A percentile compares a stretch with the other conserved stretches of the same genome.
Evolutionary conservation across 225 moss, liverwort and hornwort species (phyloP).

Genomic region (Marchantia polymorpha): DNA sequence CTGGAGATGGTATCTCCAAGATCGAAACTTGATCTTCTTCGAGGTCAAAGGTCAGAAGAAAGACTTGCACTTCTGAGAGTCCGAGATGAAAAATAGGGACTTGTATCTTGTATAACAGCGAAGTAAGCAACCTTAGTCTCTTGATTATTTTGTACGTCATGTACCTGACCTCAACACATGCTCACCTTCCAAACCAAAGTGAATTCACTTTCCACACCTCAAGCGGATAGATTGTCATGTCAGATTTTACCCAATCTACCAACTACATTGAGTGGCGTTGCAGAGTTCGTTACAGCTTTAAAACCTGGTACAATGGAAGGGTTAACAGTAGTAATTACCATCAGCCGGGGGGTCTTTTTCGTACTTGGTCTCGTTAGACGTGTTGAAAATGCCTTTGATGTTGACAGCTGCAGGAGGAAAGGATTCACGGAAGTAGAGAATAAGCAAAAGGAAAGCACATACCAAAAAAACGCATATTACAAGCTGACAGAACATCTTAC

Average conservation of each 20-base stretch:
- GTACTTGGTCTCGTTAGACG: conserved; percentile 96
- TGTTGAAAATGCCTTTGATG: conserved; percentile 95
- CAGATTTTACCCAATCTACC: background rate
- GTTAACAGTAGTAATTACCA: conserved; percentile 25
- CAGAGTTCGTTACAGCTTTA: background rate
- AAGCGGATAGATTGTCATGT: background rate
- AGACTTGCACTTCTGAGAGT: background rate
- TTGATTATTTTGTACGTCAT: background rate
- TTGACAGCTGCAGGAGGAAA: conserved; percentile 59
- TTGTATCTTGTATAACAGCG: background rate
- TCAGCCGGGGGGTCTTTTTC: conserved; percentile 85
- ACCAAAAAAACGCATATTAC: background rate
- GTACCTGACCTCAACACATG: background rate
- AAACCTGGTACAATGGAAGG: background rate
- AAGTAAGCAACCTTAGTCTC: conserved; percentile 9
- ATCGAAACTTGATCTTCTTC: background rate
- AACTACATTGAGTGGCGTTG: background rate
- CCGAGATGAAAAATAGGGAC: background rate
- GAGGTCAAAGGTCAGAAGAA: background rate
- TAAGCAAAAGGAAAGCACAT: background rate
- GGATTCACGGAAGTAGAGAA: background rate
- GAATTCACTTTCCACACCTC: background rate
- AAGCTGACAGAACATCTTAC: background rate
- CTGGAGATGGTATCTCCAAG: conserved; percentile 1
- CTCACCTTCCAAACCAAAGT: background rate